Evolutionary conservation across 805 yeast genomes (phyloP), one percentile per base, ranked within the genome.

Genomic region (Groenewaldozyma salmanticensis): DNA sequence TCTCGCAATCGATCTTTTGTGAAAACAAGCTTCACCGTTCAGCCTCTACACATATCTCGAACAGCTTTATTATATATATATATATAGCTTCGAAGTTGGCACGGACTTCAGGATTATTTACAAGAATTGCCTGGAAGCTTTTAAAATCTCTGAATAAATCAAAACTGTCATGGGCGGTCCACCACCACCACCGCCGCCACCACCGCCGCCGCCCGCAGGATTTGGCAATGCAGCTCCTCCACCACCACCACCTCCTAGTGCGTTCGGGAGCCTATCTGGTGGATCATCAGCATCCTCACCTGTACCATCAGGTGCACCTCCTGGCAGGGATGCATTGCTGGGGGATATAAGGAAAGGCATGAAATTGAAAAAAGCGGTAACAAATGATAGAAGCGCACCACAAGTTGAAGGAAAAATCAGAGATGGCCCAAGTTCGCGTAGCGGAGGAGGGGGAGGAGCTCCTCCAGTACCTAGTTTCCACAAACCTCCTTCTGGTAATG

Each of bases 321-420:
- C 37, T 40, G 61, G 58, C 50, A 48, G 57, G 29, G 58, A 56
- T 37, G 72, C 71, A 4, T 54, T 90, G 39, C 67, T 90, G 20
- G 85, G 92, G 22, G 94, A 84, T 57, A 90, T 90, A 49, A 74
- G 86, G 53, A 81, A 82, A 47, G 90, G 88, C 18, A 62, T 56
- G 39, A 59, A 52, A 35, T 65, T 81, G 42, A 79, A 77, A 53
- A 77, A 80, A 47, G 75, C 84, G 1, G 60, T 54, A 47, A 73
- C 96, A 47, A 64, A 72, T 61, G 79, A 75, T 67, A 62, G 95
- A 63, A 74, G 82, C 43, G 74, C 71, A 1, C 85, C 88, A 2
- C 38, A 48, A 46, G 58, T 75, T 24, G 68, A 70, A 20, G 68
- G 74, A 36, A 48, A 60, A 27, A 41, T 53, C 31, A 52, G 47